Evolutionary conservation across 139 green algal genomes (phyloP).

Genomic region (Spirogloea muscicola): DNA sequence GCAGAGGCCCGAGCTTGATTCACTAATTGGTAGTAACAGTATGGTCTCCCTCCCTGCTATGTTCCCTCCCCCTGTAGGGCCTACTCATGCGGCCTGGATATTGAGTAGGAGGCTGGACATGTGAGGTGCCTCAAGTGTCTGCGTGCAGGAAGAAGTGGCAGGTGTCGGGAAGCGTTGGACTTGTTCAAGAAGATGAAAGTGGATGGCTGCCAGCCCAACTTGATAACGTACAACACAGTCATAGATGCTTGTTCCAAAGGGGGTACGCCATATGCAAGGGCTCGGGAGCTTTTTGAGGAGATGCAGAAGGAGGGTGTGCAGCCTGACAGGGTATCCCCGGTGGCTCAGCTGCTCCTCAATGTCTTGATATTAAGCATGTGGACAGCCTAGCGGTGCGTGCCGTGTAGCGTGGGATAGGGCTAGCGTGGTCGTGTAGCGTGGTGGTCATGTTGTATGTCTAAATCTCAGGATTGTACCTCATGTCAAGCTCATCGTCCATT

Average conservation of each 20-base stretch:
- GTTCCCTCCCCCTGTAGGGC: not conserved
- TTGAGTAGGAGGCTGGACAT: too few species aligned
- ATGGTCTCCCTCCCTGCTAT: not conserved
- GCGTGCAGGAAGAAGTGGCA: constrained; percentile 28
- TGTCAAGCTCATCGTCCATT: too few species aligned
- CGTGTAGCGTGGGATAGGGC: too few species aligned
- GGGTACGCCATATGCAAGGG: not conserved
- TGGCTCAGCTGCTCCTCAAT: too few species aligned
- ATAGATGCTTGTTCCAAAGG: constrained; percentile 43
- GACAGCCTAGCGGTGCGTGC: too few species aligned
- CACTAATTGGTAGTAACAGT: not conserved
- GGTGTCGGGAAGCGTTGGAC: constrained; percentile 12
- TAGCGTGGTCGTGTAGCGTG: too few species aligned
- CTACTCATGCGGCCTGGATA: not conserved
- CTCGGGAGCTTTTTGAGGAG: constrained; percentile 26
- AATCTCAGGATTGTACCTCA: too few species aligned
- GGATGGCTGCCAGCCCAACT: constrained; percentile 26
- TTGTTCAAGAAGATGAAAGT: constrained; percentile 37
- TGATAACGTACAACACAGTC: constrained; percentile 47
- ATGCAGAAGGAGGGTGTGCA: constrained; percentile 22
- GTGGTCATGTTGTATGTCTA: too few species aligned
- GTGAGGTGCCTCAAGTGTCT: not conserved
- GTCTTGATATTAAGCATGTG: too few species aligned
- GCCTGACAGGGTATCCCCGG: constrained; percentile 34
- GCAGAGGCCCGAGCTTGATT: not conserved